Evolutionary conservation across 495 filamentous ascomycete species (phyloP).

Genomic region (Pyrenopolyporus hunteri): DNA sequence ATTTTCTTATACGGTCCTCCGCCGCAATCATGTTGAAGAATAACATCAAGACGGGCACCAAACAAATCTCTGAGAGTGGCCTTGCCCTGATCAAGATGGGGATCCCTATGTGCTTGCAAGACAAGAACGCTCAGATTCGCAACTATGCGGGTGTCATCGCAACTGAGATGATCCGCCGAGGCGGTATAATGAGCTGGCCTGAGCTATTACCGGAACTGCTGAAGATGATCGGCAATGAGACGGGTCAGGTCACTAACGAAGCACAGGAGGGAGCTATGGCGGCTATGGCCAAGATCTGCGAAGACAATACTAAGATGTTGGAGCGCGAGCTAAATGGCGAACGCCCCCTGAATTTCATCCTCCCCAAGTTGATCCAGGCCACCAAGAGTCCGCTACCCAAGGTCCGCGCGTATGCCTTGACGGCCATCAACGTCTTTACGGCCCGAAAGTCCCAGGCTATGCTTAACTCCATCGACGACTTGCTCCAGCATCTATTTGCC

Average conservation of each 20-base stretch:
- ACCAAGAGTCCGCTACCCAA: slow-evolving; percentile 73
- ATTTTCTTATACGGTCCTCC: slow-evolving; percentile 78
- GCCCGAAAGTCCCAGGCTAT: slow-evolving; percentile 79
- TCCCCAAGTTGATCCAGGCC: slow-evolving; percentile 89
- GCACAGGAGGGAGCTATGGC: slow-evolving; percentile 94
- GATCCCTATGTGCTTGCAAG: slow-evolving; percentile 77
- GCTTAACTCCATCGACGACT: slow-evolving; percentile 73
- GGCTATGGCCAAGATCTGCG: slow-evolving; percentile 91
- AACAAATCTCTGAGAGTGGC: slow-evolving; percentile 70
- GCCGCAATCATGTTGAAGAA: slow-evolving; percentile 96
- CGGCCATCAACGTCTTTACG: slow-evolving; percentile 89
- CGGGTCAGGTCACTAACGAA: slow-evolving; percentile 66
- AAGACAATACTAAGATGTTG: slow-evolving; percentile 88
- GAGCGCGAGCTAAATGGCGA: slow-evolving; percentile 86
- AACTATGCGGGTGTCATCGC: slow-evolving; percentile 91
- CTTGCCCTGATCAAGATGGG: slow-evolving; percentile 78
- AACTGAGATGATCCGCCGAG: slow-evolving; percentile 87
- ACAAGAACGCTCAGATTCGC: slow-evolving; percentile 81
- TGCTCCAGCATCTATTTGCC: slow-evolving; percentile 81
- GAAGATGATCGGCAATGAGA: slow-evolving; percentile 72
- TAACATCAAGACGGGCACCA: slow-evolving; percentile 74
- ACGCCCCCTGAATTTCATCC: slow-evolving; percentile 83
- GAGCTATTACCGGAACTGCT: slow-evolving; percentile 84
- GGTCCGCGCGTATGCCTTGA: slow-evolving; percentile 78
- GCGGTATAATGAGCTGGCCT: slow-evolving; percentile 89